Evolutionary conservation across 2,329 filamentous ascomycete genomes (phyloP), one percentile per base, ranked within the genome.

Genomic region (Calonectria henricotiae): DNA sequence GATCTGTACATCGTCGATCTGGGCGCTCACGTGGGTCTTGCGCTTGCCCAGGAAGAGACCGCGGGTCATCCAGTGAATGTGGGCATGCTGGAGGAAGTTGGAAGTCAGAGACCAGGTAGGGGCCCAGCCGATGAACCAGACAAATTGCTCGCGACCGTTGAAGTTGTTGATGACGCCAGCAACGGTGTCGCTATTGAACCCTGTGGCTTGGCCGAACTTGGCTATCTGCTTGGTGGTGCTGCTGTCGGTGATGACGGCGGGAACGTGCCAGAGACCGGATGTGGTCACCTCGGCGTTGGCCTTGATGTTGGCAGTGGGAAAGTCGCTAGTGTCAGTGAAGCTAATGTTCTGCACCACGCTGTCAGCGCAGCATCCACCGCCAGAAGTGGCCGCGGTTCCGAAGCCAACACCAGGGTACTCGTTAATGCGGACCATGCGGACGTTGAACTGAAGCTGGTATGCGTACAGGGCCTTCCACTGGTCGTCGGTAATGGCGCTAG

Each of bases 71-170:
- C 72, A 74, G 62, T 74, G 72, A 15, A 74, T 58, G 35, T 74
- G 72, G 30, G 72, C 61, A 25, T 74, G 72, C 30, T 73, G 63
- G 7, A 74, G 71, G 63, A 71, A 74, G 32, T 44, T 54, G 11
- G 66, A 71, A 17, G 72, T 73, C 47, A 68, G 63, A 9, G 72
- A 73, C 72, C 72, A 74, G 23, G 64, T 43, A 8, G 67, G 68
- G 27, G 71, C 72, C 72, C 72, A 74, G 17, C 72, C 63, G 7
- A 74, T 66, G 44, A 74, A 74, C 72, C 72, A 74, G 20, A 74
- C 72, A 11, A 74, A 67, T 63, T 74, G 72, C 61, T 74, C 72
- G 13, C 72, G 72, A 3, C 72, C 72, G 27, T 58, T 54, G 12
- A 74, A 74, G 25, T 43, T 66, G 49, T 74, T 74, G 63, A 74